Conservation (phyloP, 371 early-diverging fungal species). For the Mucor indicus region DNA sequence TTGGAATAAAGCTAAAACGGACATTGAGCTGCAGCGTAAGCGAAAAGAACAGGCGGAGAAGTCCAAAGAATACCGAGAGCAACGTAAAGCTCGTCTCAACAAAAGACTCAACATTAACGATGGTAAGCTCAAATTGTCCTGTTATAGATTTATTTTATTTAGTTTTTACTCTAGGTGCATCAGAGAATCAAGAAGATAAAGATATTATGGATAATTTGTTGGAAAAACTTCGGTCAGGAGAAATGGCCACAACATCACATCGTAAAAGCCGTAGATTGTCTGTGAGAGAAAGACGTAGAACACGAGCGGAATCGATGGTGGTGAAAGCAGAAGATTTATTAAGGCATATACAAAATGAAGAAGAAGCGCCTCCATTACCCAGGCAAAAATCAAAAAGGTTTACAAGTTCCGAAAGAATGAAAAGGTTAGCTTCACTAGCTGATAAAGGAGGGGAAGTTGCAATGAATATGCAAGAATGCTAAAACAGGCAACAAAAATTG, state of each 20-base stretch:
- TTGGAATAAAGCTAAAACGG: slow-evolving; percentile 54
- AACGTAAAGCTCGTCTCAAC: slow-evolving; percentile 41
- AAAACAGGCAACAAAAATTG: not conserved
- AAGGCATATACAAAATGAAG: slow-evolving; percentile 59
- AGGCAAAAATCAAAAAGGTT: slow-evolving; percentile 28
- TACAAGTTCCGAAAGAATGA: slow-evolving; percentile 39
- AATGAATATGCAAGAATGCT: not conserved
- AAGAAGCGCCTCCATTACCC: slow-evolving; percentile 34
- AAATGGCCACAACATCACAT: slow-evolving; percentile 58
- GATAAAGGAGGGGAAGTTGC: slow-evolving; percentile 25
- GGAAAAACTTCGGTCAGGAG: slow-evolving; percentile 73
- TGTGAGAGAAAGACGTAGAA: slow-evolving; percentile 39
- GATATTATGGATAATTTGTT: slow-evolving; percentile 82
- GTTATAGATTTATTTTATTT: too few relatives aligned
- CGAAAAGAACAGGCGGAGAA: slow-evolving; percentile 41
- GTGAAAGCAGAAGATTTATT: slow-evolving; percentile 72
- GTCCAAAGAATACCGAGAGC: slow-evolving; percentile 39
- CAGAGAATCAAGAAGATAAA: slow-evolving; percentile 62
- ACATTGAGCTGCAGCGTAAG: slow-evolving; percentile 27
- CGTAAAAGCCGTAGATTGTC: slow-evolving; percentile 42
- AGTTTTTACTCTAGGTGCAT: not conserved
- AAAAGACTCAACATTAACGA: slow-evolving; percentile 35
- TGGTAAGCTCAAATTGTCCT: slow-evolving; percentile 15
- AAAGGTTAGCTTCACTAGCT: slow-evolving; percentile 37
- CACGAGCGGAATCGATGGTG: slow-evolving; percentile 60